Conservation (phyloP, 2,329 filamentous ascomycete species). For the Ophiosphaerella korrae region DNA sequence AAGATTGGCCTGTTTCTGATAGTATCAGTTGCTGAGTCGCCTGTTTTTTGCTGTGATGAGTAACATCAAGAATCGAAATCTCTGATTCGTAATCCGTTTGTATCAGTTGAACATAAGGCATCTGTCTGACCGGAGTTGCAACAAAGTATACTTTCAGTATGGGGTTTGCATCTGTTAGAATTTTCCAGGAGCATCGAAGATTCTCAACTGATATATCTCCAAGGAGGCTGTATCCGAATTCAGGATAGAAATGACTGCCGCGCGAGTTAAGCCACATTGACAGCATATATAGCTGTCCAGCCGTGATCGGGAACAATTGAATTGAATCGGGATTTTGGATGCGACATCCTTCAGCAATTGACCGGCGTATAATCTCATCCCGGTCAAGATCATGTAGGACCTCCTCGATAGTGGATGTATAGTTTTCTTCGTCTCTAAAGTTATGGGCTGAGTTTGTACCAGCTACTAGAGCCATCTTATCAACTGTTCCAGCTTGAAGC, state of each 20-base stretch:
- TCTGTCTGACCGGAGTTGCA: conserved; percentile 51
- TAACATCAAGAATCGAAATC: conserved; percentile 40
- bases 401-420: conserved; percentile 4
- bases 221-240: conserved; percentile 66
- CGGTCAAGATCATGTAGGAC: conserved; percentile 49
- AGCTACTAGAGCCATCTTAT: conserved; percentile 62
- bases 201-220: conserved; percentile 45
- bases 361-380: conserved; percentile 44
- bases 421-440: conserved; percentile 1
- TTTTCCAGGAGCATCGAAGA: conserved; percentile 66
- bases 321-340: conserved; percentile 58
- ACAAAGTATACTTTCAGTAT: conserved; percentile 74
- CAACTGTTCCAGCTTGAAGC: conserved; percentile 67
- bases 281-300: conserved; percentile 83
- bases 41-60: conserved; percentile 17
- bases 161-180: conserved; percentile 60
- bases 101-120: conserved; percentile 69
- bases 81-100: conserved; percentile 46
- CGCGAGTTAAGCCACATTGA: conserved; percentile 72
- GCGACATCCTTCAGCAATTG: conserved; percentile 27
- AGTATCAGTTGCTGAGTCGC: not conserved
- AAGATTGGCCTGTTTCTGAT: conserved; percentile 28
- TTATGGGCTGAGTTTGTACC: conserved; percentile 14
- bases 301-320: conserved; percentile 68
- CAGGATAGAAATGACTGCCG: conserved; percentile 73